Evolutionary conservation across 2,329 filamentous ascomycete species (phyloP).

Genomic region (Neofusicoccum cordaticola): DNA sequence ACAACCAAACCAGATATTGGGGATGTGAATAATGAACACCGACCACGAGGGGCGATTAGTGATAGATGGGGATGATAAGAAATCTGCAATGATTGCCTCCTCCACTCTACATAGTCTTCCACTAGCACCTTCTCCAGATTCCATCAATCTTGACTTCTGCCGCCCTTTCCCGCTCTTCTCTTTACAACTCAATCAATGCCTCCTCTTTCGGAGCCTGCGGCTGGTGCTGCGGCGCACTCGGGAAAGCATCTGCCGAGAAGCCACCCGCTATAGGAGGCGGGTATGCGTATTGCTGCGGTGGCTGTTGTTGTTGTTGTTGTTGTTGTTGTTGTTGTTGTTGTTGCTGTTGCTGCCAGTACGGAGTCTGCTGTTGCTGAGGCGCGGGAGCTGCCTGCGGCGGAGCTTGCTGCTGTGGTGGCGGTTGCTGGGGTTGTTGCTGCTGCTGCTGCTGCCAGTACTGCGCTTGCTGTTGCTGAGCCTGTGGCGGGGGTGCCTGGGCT

Average conservation of each 20-base stretch:
- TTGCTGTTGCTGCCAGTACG: constrained; percentile 23
- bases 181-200: constrained; percentile 73
- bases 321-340: constrained; percentile 23
- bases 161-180: not conserved
- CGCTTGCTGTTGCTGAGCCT: constrained; percentile 16
- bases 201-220: constrained; percentile 62
- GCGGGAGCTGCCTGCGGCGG: constrained; percentile 24
- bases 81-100: not conserved
- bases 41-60: not conserved
- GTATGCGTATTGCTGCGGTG: constrained; percentile 36
- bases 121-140: not conserved
- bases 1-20: not conserved
- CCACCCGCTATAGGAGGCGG: constrained; percentile 27
- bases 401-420: constrained; percentile 17
- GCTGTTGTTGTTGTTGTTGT: constrained; percentile 25
- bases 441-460: constrained; percentile 19
- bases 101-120: not conserved
- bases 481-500: constrained; percentile 17
- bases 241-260: constrained; percentile 55
- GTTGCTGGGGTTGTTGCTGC: constrained; percentile 17
- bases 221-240: constrained; percentile 59
- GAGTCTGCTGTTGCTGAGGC: constrained; percentile 34
- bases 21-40: not conserved
- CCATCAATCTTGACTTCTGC: not conserved
- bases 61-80: not conserved